Conservation (phyloP, 352 stramenopile species). For the Phytopythium aichiense region DNA sequence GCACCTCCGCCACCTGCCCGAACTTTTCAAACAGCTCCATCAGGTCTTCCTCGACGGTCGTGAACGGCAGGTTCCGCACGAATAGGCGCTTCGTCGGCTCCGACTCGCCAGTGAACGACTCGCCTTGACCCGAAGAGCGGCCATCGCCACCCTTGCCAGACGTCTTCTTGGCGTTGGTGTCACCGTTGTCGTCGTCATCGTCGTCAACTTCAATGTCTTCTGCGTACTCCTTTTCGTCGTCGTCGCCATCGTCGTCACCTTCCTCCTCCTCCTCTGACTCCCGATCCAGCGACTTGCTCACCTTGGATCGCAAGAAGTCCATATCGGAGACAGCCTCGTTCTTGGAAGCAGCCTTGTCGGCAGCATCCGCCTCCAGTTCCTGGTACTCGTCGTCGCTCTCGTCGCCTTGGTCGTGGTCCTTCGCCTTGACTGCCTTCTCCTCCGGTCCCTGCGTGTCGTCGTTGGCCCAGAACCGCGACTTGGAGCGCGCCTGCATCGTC, state of each 20-base stretch:
- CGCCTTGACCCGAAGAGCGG: conserved; percentile 7
- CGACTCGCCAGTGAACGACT: conserved; percentile 16
- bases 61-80: conserved; percentile 97
- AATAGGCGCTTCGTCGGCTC: conserved; percentile 90
- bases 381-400: conserved; percentile 88
- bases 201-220: conserved; percentile 40
- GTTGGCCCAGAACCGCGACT: conserved; percentile 90
- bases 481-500: conserved; percentile 87
- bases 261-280: conserved; percentile 23
- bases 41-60: conserved; percentile 95
- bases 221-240: conserved; percentile 31
- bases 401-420: conserved; percentile 23
- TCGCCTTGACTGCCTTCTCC: conserved; percentile 17
- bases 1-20: conserved; percentile 89
- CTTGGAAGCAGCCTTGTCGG: conserved; percentile 24
- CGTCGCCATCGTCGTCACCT: conserved; percentile 19
- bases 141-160: conserved; percentile 1
- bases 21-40: conserved; percentile 87
- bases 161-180: conserved; percentile 12
- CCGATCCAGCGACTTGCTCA: conserved; percentile 89
- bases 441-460: conserved; percentile 70
- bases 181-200: conserved; percentile 24
- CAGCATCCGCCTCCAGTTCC: conserved; percentile 29
- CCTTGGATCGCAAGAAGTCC: conserved; percentile 92
- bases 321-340: conserved; percentile 78